A percentile compares a stretch with the other conserved stretches of the same genome.
These are phyloP conservation scores for Malania oleifera DNA, from an alignment of 164 flowering plant genomes.

Conservation along the genomic window DNA sequence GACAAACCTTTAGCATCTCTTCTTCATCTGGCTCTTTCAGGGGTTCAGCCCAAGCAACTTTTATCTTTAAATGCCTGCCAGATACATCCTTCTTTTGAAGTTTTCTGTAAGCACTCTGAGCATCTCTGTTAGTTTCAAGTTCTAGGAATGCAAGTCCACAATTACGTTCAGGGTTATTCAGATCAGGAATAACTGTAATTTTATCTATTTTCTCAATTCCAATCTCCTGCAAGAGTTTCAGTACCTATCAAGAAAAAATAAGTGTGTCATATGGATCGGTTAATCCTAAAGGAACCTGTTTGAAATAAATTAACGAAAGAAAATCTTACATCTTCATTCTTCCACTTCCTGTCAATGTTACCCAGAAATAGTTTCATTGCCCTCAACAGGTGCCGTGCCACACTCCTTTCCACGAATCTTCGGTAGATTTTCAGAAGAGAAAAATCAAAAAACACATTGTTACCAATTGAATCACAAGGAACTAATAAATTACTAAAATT, in stretches of 20 bases:
- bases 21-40: not conserved
- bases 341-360: constrained; percentile 1
- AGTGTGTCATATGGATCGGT: too few species aligned
- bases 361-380: constrained; percentile 2
- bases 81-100: not conserved
- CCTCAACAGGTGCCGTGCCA: not conserved
- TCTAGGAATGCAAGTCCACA: not conserved
- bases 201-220: constrained; percentile 4
- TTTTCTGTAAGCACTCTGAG: not conserved
- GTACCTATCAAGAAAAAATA: not conserved
- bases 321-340: not conserved
- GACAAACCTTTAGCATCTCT: not conserved
- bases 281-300: too few species aligned
- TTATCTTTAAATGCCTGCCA: not conserved
- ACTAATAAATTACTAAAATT: too few species aligned
- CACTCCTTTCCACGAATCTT: constrained; percentile 3
- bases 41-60: constrained; percentile 1
- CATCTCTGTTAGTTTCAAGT: constrained; percentile 1
- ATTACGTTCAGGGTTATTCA: not conserved
- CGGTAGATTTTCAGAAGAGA: not conserved
- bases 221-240: not conserved
- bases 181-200: not conserved
- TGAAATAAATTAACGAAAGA: not conserved
- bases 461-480: too few species aligned
- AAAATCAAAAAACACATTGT: too few species aligned